A percentile compares a stretch with the other conserved stretches of the same genome.
phyloP scores from a whole-genome alignment of 2,329 filamentous ascomycete species.

The Lasiodiplodia citricola region DNA sequence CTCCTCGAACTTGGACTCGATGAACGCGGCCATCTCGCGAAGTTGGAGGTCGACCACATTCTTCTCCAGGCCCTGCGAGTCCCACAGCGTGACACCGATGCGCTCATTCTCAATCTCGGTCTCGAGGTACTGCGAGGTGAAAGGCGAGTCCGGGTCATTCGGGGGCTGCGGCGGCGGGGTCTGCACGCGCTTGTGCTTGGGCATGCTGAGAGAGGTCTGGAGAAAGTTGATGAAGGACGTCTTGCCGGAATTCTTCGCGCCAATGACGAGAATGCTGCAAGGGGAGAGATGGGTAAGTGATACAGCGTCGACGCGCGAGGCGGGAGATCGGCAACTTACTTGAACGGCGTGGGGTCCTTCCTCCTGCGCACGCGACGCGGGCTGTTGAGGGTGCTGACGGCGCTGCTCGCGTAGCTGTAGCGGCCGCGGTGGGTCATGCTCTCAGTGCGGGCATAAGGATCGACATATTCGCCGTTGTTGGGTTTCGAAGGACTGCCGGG shows the following conservation, averaged over 20 bases:
- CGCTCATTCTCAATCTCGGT: constrained; percentile 93
- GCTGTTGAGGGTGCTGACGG: constrained; percentile 89
- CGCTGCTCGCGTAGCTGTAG: constrained; percentile 94
- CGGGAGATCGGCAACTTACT: constrained; percentile 66
- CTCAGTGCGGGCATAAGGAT: constrained; percentile 82
- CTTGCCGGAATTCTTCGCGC: constrained; percentile 86
- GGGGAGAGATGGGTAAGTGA: constrained; percentile 27
- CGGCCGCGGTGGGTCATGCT: constrained; percentile 97
- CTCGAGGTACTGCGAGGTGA: constrained; percentile 88
- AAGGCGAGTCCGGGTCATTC: constrained; percentile 59
- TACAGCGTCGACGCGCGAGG: not conserved
- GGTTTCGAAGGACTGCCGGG: constrained; percentile 43
- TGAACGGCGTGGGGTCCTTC: constrained; percentile 98
- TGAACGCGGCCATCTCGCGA: constrained; percentile 85
- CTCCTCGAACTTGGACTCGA: constrained; percentile 98
- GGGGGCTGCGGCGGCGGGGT: constrained; percentile 50
- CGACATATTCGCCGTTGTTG: constrained; percentile 58
- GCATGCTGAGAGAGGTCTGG: constrained; percentile 80
- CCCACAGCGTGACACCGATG: constrained; percentile 92
- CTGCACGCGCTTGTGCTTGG: constrained; percentile 73
- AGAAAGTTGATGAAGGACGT: constrained; percentile 97
- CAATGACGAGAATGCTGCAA: constrained; percentile 83
- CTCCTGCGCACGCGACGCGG: constrained; percentile 88
- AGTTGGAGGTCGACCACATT: constrained; percentile 94
- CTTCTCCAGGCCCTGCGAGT: constrained; percentile 93